These are phyloP conservation scores for Stropharia rugosoannulata DNA, from an alignment of 768 basidiomycete species.

Conservation along the genomic window DNA sequence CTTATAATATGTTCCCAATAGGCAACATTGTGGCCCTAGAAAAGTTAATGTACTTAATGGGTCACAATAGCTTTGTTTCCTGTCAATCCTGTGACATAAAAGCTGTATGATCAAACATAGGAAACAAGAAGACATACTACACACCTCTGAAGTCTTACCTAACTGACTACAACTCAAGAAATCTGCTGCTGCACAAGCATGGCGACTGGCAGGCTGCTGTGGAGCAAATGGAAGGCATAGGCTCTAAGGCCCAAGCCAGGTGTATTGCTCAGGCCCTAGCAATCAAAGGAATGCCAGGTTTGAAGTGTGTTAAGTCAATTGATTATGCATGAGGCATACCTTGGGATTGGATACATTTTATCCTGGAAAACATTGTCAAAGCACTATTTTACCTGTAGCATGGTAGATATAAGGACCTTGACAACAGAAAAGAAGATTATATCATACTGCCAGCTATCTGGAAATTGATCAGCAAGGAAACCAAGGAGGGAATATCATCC, in stretches of 20 bases:
- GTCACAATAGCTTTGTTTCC: conserved; percentile 31
- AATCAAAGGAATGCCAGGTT: conserved; percentile 26
- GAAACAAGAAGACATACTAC: conserved; percentile 23
- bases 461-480: conserved; percentile 34
- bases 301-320: conserved; percentile 25
- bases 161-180: conserved; percentile 4
- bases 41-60: conserved; percentile 32
- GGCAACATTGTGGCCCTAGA: conserved; percentile 33
- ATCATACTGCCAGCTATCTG: conserved; percentile 24
- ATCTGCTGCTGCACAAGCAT: conserved; percentile 23
- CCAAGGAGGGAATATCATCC: conserved; percentile 16
- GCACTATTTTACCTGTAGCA: conserved; percentile 39
- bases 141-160: conserved; percentile 13
- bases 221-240: background rate
- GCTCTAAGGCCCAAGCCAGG: background rate
- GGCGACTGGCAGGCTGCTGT: conserved; percentile 10
- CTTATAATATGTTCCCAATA: conserved; percentile 24
- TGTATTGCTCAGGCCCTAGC: conserved; percentile 23
- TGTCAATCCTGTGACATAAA: conserved; percentile 36
- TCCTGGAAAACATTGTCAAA: conserved; percentile 39
- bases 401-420: conserved; percentile 36
- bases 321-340: conserved; percentile 31
- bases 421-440: conserved; percentile 27
- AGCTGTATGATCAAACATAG: conserved; percentile 19
- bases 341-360: conserved; percentile 45